A percentile compares a stretch with the other conserved stretches of the same genome.
Evolutionary conservation across 352 stramenopile species (phyloP).

Genomic region (Phytophthora crassamura): DNA sequence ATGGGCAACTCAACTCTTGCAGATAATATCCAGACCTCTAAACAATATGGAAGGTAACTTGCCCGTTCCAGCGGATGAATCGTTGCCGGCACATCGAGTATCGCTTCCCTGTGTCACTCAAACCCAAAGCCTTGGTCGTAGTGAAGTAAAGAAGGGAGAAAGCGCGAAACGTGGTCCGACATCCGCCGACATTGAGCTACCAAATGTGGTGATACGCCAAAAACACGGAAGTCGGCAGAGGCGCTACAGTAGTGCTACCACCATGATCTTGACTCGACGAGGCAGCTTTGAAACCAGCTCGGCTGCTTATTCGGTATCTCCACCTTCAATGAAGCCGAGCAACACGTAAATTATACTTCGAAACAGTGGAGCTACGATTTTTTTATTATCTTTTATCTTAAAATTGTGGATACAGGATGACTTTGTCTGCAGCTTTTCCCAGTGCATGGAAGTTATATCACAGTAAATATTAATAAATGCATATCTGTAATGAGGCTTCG

Average conservation of each 20-base stretch:
- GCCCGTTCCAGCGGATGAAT: neutral
- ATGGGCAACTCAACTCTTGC: conserved; percentile 68
- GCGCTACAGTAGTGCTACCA: conserved; percentile 13
- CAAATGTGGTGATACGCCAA: neutral
- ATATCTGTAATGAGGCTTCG: no score
- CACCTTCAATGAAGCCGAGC: no score
- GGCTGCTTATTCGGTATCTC: no score
- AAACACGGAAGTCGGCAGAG: neutral
- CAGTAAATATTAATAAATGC: no score
- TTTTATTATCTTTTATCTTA: no score
- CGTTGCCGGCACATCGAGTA: neutral
- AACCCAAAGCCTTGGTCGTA: neutral
- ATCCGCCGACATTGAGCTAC: conserved; percentile 10
- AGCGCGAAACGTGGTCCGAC: conserved; percentile 5
- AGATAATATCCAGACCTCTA: conserved; percentile 11
- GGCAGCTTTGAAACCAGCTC: no score
- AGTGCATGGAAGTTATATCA: no score
- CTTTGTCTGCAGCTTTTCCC: no score
- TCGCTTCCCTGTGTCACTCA: neutral
- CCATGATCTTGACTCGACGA: conserved; percentile 1
- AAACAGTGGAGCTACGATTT: no score
- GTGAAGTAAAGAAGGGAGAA: neutral
- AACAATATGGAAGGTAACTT: no score
- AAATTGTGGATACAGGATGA: no score
- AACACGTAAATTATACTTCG: no score